Conservation (phyloP, 2,329 filamentous ascomycete genomes). For the Calonectria fujianensis region DNA sequence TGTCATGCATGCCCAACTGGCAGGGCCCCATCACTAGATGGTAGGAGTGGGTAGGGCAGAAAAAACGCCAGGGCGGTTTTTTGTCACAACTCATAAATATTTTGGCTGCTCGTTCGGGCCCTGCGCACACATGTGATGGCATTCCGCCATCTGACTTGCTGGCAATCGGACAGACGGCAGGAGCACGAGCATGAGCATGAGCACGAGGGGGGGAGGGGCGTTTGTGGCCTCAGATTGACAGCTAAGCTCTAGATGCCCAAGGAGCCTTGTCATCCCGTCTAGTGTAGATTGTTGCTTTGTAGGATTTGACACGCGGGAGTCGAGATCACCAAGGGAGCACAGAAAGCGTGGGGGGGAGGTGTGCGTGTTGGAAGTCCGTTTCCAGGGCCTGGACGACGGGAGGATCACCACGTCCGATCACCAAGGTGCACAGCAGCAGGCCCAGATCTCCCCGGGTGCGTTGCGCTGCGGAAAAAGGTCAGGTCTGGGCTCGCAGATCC, state of each 20-base stretch:
- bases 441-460: slow-evolving; percentile 17
- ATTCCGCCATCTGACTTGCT: slow-evolving; percentile 16
- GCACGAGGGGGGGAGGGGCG: not conserved
- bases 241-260: slow-evolving; percentile 2
- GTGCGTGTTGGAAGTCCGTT: not conserved
- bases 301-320: not conserved
- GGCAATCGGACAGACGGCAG: not conserved
- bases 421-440: not conserved
- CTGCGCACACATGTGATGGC: slow-evolving; percentile 23
- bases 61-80: not conserved
- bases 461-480: not conserved
- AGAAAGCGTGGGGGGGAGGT: not conserved
- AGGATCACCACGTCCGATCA: not conserved
- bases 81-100: slow-evolving; percentile 22
- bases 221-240: slow-evolving; percentile 16
- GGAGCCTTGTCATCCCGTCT: slow-evolving; percentile 7
- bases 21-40: slow-evolving; percentile 10
- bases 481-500: slow-evolving; percentile 21
- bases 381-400: not conserved
- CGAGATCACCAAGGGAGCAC: not conserved
- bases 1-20: slow-evolving; percentile 39
- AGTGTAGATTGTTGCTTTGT: not conserved
- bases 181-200: not conserved
- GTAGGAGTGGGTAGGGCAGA: slow-evolving; percentile 14
- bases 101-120: not conserved